Evolutionary conservation across 192 early-diverging fungal species (phyloP).

Genomic region (Chytriomyces hyalinus): DNA sequence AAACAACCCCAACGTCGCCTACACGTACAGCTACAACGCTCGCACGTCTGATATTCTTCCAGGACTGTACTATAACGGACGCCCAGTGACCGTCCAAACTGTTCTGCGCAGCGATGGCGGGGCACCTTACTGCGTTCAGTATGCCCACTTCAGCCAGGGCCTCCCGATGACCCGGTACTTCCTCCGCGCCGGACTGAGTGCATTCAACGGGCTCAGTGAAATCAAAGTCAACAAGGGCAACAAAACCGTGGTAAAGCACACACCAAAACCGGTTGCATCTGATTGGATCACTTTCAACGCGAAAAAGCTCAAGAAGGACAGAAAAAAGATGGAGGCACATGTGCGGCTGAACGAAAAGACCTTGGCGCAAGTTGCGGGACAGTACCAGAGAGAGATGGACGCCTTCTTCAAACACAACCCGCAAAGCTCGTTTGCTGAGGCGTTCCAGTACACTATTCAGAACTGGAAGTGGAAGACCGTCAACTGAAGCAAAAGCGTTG

Average conservation of each 20-base stretch:
- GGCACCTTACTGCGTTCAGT: constrained; percentile 5
- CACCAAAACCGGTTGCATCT: neutral
- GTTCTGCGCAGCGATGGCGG: neutral
- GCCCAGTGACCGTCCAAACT: neutral
- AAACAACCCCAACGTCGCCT: neutral
- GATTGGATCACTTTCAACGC: neutral
- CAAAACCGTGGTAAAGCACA: no score
- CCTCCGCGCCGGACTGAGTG: no score
- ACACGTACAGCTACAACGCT: neutral
- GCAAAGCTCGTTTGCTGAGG: neutral
- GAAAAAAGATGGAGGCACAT: constrained; percentile 3
- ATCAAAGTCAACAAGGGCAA: no score
- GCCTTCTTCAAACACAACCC: neutral
- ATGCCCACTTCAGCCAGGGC: neutral
- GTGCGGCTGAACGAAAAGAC: neutral
- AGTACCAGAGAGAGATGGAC: neutral
- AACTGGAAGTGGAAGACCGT: neutral
- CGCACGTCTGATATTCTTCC: constrained; percentile 5
- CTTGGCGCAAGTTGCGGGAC: neutral
- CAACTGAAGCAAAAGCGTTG: no score
- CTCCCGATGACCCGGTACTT: no score
- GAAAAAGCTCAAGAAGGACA: neutral
- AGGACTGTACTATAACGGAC: neutral
- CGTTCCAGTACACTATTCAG: neutral
- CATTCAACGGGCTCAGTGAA: no score